Evolutionary conservation across 768 basidiomycete genomes (phyloP).

Genomic region (Leccinum subgranulosum): DNA sequence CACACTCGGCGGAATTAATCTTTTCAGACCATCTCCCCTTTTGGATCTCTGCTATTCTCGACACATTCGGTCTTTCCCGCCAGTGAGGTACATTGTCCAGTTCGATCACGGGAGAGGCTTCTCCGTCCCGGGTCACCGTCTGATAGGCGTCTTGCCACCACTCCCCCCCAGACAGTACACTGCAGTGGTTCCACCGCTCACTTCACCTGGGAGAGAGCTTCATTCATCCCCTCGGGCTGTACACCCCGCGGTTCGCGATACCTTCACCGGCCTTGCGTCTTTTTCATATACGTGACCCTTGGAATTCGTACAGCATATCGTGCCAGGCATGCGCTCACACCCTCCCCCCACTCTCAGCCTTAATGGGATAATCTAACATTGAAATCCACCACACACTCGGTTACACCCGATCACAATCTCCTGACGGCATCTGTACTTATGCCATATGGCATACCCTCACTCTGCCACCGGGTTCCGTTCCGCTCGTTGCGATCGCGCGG

Average conservation of each 20-base stretch:
- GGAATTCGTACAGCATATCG: constrained; percentile 16
- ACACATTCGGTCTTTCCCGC: constrained; percentile 29
- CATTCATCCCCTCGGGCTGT: neutral
- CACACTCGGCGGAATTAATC: constrained; percentile 34
- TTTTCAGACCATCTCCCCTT: constrained; percentile 42
- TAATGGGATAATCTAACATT: constrained; percentile 19
- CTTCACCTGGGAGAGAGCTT: neutral
- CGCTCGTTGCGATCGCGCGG: constrained; percentile 27
- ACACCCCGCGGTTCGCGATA: constrained; percentile 11
- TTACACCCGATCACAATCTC: constrained; percentile 24
- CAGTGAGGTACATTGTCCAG: constrained; percentile 32
- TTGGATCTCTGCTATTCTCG: constrained; percentile 40
- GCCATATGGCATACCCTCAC: constrained; percentile 22
- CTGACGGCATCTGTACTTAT: constrained; percentile 25
- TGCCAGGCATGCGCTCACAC: constrained; percentile 17
- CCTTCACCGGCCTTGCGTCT: constrained; percentile 5
- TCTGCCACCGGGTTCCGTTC: constrained; percentile 29
- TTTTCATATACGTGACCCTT: constrained; percentile 24
- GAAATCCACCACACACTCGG: constrained; percentile 12
- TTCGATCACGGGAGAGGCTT: constrained; percentile 19
- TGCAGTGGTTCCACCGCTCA: constrained; percentile 7
- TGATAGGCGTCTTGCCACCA: constrained; percentile 16
- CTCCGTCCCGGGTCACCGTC: constrained; percentile 15
- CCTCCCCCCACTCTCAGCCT: constrained; percentile 7
- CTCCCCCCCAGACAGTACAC: constrained; percentile 5